Conservation (phyloP, 1,284 basidiomycete genomes). For the Cystobasidiaceae sp. region DNA sequence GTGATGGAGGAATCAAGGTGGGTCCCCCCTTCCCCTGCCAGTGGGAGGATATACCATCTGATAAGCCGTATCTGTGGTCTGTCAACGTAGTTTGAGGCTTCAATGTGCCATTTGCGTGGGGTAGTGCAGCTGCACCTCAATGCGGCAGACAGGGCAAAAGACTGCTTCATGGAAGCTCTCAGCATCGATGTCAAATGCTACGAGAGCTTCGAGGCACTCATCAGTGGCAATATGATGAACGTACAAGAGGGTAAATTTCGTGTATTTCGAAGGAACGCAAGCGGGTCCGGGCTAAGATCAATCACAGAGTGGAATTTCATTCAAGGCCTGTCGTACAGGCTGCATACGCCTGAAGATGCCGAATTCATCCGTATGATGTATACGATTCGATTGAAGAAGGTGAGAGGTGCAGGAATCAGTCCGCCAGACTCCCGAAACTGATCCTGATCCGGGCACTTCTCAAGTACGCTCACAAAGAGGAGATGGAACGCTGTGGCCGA, state of each 20-base stretch:
- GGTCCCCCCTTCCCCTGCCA: slow-evolving; percentile 8
- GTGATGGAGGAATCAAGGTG: slow-evolving; percentile 82
- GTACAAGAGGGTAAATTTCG: slow-evolving; percentile 69
- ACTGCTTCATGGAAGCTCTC: slow-evolving; percentile 91
- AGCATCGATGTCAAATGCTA: slow-evolving; percentile 95
- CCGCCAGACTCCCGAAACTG: slow-evolving; percentile 13
- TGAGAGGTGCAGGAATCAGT: slow-evolving; percentile 37
- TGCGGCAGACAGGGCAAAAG: slow-evolving; percentile 78
- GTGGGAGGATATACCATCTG: too few species aligned
- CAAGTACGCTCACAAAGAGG: slow-evolving; percentile 67
- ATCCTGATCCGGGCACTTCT: neutral
- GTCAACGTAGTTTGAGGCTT: slow-evolving; percentile 72
- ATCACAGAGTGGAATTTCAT: slow-evolving; percentile 94
- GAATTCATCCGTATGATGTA: slow-evolving; percentile 89
- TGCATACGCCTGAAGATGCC: slow-evolving; percentile 72
- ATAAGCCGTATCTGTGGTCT: slow-evolving; percentile 19
- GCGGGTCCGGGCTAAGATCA: neutral
- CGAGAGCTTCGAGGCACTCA: slow-evolving; percentile 85
- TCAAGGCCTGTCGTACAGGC: slow-evolving; percentile 73
- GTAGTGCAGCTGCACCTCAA: slow-evolving; percentile 90
- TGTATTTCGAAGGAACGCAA: neutral
- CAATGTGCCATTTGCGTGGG: slow-evolving; percentile 89
- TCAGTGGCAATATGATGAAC: slow-evolving; percentile 89
- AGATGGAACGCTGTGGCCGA: slow-evolving; percentile 69
- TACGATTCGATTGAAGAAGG: slow-evolving; percentile 79